These are phyloP conservation scores for Lecanicillium sp. DNA, from an alignment of 2,329 filamentous ascomycete genomes.

Conservation along the genomic window DNA sequence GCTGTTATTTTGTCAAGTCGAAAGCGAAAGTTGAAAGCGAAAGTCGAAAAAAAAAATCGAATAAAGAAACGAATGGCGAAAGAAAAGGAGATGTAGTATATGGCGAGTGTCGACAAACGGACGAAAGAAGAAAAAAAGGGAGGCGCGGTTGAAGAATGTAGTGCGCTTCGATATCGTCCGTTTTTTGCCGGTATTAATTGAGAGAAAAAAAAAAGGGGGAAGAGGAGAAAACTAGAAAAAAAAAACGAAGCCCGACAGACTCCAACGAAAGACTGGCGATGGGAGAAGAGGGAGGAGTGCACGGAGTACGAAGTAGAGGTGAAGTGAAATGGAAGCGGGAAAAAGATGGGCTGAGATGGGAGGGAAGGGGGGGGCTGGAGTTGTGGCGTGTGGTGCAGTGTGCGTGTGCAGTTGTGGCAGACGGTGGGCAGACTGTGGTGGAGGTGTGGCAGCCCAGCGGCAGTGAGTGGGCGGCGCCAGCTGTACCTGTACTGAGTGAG, in stretches of 20 bases:
- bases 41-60: constrained; percentile 5
- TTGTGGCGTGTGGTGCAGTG: background rate
- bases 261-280: background rate
- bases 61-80: constrained; percentile 14
- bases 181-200: too few species aligned
- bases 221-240: background rate
- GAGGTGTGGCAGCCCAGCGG: too few species aligned
- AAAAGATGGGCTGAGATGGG: background rate
- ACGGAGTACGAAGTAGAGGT: too few species aligned
- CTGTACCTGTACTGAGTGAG: too few species aligned
- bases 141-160: background rate
- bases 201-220: background rate
- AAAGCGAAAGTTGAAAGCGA: background rate
- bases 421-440: too few species aligned
- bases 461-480: too few species aligned
- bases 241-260: background rate
- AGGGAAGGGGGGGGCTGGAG: background rate
- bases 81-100: constrained; percentile 12
- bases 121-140: background rate
- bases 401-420: too few species aligned
- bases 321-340: background rate
- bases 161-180: too few species aligned
- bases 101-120: constrained; percentile 9
- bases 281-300: background rate
- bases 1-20: constrained; percentile 10